Conservation (phyloP, 2,329 filamentous ascomycete species). For the Claviceps digitariae region DNA sequence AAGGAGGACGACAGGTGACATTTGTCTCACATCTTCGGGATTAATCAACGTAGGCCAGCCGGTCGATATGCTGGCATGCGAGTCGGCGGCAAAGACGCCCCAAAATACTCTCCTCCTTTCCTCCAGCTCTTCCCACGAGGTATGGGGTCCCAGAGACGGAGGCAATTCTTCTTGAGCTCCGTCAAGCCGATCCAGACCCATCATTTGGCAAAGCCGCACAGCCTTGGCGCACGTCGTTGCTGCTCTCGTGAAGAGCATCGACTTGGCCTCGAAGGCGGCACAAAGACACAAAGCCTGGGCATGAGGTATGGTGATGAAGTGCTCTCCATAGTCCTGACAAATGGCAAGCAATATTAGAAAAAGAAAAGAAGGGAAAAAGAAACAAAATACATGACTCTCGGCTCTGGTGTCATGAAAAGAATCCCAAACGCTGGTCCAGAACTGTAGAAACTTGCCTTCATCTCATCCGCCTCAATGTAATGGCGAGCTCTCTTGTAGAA, state of each 20-base stretch:
- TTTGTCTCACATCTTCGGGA: constrained; percentile 43
- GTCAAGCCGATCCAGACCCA: constrained; percentile 72
- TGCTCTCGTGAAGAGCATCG: constrained; percentile 72
- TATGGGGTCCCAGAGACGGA: constrained; percentile 57
- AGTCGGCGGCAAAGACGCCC: constrained; percentile 69
- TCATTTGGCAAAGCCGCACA: constrained; percentile 62
- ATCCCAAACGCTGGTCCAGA: not conserved
- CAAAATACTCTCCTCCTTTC: constrained; percentile 79
- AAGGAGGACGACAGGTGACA: not conserved
- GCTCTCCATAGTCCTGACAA: constrained; percentile 55
- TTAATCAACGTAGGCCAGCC: constrained; percentile 81
- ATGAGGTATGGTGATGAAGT: constrained; percentile 64
- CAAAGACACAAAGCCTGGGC: constrained; percentile 71
- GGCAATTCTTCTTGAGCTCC: constrained; percentile 51
- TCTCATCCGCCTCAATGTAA: constrained; percentile 72
- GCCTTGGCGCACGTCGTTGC: constrained; percentile 68
- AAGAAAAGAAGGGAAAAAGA: too few relatives aligned
- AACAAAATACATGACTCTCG: not conserved
- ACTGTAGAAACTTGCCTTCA: constrained; percentile 40
- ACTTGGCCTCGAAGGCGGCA: constrained; percentile 67
- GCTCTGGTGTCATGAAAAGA: not conserved
- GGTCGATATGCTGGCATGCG: constrained; percentile 76
- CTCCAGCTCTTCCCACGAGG: constrained; percentile 63
- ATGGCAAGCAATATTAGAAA: too few relatives aligned
- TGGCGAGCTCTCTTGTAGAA: constrained; percentile 75